Evolutionary conservation across 2,329 filamentous ascomycete species (phyloP).

Genomic region (Pseudonectria buxi): DNA sequence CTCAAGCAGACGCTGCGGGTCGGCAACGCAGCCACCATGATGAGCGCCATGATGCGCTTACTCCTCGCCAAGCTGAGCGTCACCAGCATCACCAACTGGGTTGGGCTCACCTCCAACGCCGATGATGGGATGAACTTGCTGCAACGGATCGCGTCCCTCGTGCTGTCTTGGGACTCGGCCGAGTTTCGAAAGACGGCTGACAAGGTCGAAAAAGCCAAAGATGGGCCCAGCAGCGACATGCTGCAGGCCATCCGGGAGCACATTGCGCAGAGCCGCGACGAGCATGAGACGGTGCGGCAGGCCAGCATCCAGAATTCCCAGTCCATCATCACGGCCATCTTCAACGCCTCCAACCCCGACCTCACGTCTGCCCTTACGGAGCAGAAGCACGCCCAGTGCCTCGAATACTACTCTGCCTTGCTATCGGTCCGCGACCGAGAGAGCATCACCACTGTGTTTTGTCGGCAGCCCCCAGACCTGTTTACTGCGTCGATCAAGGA

Average conservation of each 20-base stretch:
- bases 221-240: constrained; percentile 51
- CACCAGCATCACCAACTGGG: constrained; percentile 69
- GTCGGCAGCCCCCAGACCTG: constrained; percentile 62
- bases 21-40: constrained; percentile 76
- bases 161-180: constrained; percentile 64
- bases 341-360: constrained; percentile 45
- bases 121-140: constrained; percentile 77
- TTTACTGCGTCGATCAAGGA: constrained; percentile 64
- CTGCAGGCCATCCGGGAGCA: constrained; percentile 55
- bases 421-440: constrained; percentile 69
- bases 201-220: constrained; percentile 57
- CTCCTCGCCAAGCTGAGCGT: constrained; percentile 73
- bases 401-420: constrained; percentile 65
- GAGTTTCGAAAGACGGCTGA: constrained; percentile 62
- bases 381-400: constrained; percentile 54
- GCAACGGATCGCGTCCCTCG: constrained; percentile 67
- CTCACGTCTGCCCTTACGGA: constrained; percentile 45
- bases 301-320: constrained; percentile 42
- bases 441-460: constrained; percentile 59
- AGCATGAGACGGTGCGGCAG: constrained; percentile 53
- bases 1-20: constrained; percentile 67
- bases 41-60: constrained; percentile 65
- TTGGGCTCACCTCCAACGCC: constrained; percentile 62
- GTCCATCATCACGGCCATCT: constrained; percentile 63
- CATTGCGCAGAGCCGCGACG: constrained; percentile 42